phyloP scores from a whole-genome alignment of 2,329 filamentous ascomycete species.

The Colletotrichum sp. region DNA sequence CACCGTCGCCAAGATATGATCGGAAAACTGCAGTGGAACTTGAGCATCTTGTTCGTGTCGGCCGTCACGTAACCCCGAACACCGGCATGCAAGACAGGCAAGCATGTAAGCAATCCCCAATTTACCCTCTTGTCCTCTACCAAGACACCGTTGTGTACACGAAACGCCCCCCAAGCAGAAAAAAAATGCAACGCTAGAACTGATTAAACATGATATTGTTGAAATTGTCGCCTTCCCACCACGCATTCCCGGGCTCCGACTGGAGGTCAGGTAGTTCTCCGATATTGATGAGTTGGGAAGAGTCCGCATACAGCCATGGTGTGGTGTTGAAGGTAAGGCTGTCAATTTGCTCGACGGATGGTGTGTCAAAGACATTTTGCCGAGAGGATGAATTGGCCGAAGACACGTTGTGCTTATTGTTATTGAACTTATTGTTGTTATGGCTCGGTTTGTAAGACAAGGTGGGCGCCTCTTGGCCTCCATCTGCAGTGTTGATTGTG shows the following conservation, averaged over 20 bases:
- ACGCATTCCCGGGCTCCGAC: constrained; percentile 35
- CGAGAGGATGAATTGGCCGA: neutral
- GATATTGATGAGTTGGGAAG: constrained; percentile 42
- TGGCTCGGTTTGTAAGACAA: constrained; percentile 35
- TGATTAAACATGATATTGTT: constrained; percentile 44
- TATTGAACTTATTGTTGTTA: neutral
- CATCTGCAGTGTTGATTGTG: constrained; percentile 55
- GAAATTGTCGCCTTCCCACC: constrained; percentile 46
- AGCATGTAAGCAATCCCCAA: constrained; percentile 1
- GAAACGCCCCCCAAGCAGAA: neutral
- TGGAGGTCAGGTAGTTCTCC: constrained; percentile 39
- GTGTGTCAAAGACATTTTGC: constrained; percentile 30
- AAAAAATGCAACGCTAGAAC: constrained; percentile 29
- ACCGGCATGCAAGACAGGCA: neutral
- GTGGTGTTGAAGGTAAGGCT: constrained; percentile 45
- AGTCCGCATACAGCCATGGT: constrained; percentile 48
- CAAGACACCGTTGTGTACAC: neutral
- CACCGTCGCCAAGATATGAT: neutral
- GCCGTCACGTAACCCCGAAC: neutral
- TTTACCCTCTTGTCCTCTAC: constrained; percentile 4
- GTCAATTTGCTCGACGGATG: constrained; percentile 36
- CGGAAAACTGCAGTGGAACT: neutral
- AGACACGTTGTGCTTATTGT: neutral
- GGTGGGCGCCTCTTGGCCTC: constrained; percentile 54
- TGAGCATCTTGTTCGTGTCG: neutral